Evolutionary conservation across 2,329 filamentous ascomycete species (phyloP).

Genomic region (Nothophaeocryptopus gaeumannii): DNA sequence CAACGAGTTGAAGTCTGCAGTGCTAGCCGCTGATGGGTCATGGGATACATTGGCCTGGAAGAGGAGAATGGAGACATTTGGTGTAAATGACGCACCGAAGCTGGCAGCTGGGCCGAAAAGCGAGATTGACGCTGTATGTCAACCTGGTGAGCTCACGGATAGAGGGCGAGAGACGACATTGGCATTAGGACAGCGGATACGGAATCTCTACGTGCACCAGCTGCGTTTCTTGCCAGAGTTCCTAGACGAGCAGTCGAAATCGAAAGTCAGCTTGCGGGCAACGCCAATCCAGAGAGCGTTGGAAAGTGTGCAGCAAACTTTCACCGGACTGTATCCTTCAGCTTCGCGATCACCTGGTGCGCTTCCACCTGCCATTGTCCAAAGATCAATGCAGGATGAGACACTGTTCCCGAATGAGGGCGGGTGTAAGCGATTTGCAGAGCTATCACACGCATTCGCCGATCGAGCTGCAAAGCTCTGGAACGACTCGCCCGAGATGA

Average conservation of each 20-base stretch:
- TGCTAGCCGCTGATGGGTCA: conserved; percentile 53
- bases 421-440: conserved; percentile 48
- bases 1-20: conserved; percentile 64
- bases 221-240: conserved; percentile 48
- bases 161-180: conserved; percentile 50
- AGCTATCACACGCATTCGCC: conserved; percentile 48
- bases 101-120: conserved; percentile 65
- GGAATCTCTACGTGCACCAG: conserved; percentile 51
- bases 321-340: conserved; percentile 49
- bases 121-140: conserved; percentile 78
- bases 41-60: conserved; percentile 63
- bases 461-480: conserved; percentile 47
- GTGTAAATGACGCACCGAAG: conserved; percentile 59
- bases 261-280: conserved; percentile 45
- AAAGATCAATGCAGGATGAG: conserved; percentile 46
- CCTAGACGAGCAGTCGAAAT: conserved; percentile 36
- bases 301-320: conserved; percentile 51
- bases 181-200: conserved; percentile 47
- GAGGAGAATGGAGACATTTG: conserved; percentile 78
- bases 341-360: conserved; percentile 42
- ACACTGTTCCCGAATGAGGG: conserved; percentile 52
- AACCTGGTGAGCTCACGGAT: conserved; percentile 54
- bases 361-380: conserved; percentile 45
- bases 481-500: conserved; percentile 70
- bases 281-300: conserved; percentile 51